A percentile compares a stretch with the other conserved stretches of the same genome.
Evolutionary conservation across 1,284 basidiomycete genomes (phyloP).

Genomic region (Heliocybe sulcata): DNA sequence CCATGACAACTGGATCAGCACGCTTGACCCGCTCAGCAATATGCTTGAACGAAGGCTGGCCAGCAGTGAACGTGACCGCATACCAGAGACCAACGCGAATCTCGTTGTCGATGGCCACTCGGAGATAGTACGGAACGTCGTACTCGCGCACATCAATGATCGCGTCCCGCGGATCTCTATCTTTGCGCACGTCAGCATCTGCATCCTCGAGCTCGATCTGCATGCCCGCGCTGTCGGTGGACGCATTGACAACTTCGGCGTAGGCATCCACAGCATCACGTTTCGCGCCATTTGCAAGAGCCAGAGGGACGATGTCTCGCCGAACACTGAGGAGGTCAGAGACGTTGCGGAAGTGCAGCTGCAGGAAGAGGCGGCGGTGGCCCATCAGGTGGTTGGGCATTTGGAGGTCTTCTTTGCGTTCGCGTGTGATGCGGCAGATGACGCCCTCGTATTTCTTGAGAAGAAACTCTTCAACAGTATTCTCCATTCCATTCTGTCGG

Average conservation of each 20-base stretch:
- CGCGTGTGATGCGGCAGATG: conserved; percentile 71
- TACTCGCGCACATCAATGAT: conserved; percentile 96
- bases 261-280: conserved; percentile 96
- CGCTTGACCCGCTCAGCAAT: conserved; percentile 90
- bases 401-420: conserved; percentile 91
- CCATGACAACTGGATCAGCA: conserved; percentile 99
- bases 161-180: conserved; percentile 81
- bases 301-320: conserved; percentile 86
- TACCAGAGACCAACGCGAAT: conserved; percentile 99
- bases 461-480: conserved; percentile 93
- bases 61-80: conserved; percentile 76
- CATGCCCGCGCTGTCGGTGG: conserved; percentile 39
- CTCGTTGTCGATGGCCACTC: conserved; percentile 98
- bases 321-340: conserved; percentile 86
- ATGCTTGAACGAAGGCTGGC: conserved; percentile 69
- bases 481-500: conserved; percentile 76
- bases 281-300: conserved; percentile 87
- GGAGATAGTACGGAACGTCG: conserved; percentile 96
- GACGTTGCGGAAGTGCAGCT: conserved; percentile 90
- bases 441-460: conserved; percentile 90
- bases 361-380: conserved; percentile 81
- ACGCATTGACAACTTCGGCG: conserved; percentile 90
- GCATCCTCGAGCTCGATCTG: conserved; percentile 65
- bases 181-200: conserved; percentile 36
- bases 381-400: conserved; percentile 96